Conservation (phyloP, 192 early-diverging fungal species). For the Podila epigama region DNA sequence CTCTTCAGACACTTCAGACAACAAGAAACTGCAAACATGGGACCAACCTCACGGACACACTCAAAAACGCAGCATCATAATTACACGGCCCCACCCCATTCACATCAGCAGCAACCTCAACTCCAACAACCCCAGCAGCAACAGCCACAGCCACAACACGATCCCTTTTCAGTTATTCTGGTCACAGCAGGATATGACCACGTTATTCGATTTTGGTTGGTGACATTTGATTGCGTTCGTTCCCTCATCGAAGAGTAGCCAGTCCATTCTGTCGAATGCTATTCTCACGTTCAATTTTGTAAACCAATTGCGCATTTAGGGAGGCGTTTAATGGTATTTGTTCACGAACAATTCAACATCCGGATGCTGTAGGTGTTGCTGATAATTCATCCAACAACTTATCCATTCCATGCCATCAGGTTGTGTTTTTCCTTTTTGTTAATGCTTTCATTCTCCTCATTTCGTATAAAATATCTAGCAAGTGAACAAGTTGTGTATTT, state of each 20-base stretch:
- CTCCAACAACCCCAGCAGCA: constrained; percentile 52
- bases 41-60: constrained; percentile 35
- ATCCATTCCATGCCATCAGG: too few species aligned
- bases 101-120: constrained; percentile 33
- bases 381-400: neutral
- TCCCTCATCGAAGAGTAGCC: neutral
- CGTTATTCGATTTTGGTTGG: constrained; percentile 77
- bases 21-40: too few species aligned
- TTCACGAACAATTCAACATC: constrained; percentile 78
- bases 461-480: constrained; percentile 58
- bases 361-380: constrained; percentile 69
- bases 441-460: neutral
- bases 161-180: constrained; percentile 63
- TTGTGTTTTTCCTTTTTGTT: neutral
- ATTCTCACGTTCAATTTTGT: neutral
- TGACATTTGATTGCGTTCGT: too few species aligned
- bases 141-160: constrained; percentile 55
- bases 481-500: constrained; percentile 87
- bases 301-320: constrained; percentile 23
- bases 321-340: constrained; percentile 73
- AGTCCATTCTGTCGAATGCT: neutral
- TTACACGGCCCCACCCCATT: constrained; percentile 20
- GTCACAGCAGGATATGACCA: constrained; percentile 85
- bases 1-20: too few species aligned
- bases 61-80: constrained; percentile 39